A percentile compares a stretch with the other conserved stretches of the same genome.
phyloP scores from a whole-genome alignment of 164 flowering plant genomes.

The Kingdonia uniflora region DNA sequence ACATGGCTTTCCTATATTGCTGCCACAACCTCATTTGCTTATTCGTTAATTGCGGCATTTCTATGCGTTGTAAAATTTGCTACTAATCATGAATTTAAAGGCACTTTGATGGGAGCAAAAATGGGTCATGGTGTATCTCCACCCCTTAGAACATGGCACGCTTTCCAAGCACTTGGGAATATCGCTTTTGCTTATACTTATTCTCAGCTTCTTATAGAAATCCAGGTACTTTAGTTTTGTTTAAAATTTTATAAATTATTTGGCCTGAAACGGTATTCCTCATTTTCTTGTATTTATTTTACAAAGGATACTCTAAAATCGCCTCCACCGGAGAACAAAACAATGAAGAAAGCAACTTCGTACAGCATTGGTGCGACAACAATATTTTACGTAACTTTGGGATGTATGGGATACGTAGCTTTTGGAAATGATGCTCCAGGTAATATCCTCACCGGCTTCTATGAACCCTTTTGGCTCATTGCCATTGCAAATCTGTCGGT shows the following conservation, averaged over 20 bases:
- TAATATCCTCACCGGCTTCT: constrained; percentile 22
- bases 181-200: constrained; percentile 37
- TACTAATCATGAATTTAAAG: constrained; percentile 18
- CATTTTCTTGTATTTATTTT: not conserved
- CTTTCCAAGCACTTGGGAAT: constrained; percentile 33
- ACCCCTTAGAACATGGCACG: constrained; percentile 22
- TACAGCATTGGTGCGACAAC: constrained; percentile 21
- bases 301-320: constrained; percentile 31
- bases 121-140: constrained; percentile 11
- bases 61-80: constrained; percentile 18
- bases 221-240: constrained; percentile 21
- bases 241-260: not conserved
- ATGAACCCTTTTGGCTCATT: constrained; percentile 24
- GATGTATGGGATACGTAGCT: constrained; percentile 22
- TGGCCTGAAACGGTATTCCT: not conserved
- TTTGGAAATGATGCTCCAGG: constrained; percentile 24
- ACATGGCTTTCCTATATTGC: constrained; percentile 29
- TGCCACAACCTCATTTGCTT: constrained; percentile 23
- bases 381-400: constrained; percentile 18
- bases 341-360: constrained; percentile 26
- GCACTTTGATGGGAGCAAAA: constrained; percentile 15
- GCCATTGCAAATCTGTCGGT: constrained; percentile 27
- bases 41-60: constrained; percentile 19
- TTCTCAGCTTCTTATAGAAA: constrained; percentile 27
- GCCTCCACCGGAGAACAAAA: constrained; percentile 29